Evolutionary conservation across 192 early-diverging fungal genomes (phyloP).

Genomic region (Backusella luteola): DNA sequence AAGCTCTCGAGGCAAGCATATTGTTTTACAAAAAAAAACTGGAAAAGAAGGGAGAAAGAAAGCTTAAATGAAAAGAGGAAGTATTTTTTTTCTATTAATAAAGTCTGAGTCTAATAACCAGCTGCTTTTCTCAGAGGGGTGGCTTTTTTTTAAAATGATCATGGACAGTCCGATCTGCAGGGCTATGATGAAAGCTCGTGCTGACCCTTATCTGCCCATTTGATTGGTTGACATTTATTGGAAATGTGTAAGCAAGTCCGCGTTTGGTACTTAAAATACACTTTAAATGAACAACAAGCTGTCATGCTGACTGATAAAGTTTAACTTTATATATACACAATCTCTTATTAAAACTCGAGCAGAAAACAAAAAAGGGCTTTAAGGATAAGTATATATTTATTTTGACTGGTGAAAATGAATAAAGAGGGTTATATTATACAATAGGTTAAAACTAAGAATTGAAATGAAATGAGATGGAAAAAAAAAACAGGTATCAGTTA

Average conservation of each 20-base stretch:
- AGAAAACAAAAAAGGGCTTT: not conserved
- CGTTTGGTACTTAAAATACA: not conserved
- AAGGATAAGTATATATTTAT: not conserved
- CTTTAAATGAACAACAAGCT: not conserved
- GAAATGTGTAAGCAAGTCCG: conserved; percentile 5
- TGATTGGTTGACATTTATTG: not conserved
- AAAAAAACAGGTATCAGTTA: not conserved
- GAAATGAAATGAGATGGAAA: too few species aligned
- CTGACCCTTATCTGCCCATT: not conserved
- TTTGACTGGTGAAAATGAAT: not conserved
- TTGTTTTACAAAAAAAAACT: not conserved
- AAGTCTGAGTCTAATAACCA: not conserved
- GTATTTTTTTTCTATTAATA: not conserved
- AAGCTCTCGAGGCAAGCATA: not conserved
- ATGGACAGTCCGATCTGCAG: not conserved
- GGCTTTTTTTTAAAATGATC: not conserved
- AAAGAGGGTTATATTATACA: not conserved
- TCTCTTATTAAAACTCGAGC: not conserved
- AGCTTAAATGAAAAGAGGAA: not conserved
- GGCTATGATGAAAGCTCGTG: conserved; percentile 1
- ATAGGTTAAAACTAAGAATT: not conserved
- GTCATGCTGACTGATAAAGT: conserved; percentile 10
- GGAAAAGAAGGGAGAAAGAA: not conserved
- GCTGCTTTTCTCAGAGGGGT: not conserved
- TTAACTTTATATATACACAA: not conserved